These are phyloP conservation scores for Globisporangium cederbergense DNA, from an alignment of 352 stramenopile genomes.

Conservation along the genomic window DNA sequence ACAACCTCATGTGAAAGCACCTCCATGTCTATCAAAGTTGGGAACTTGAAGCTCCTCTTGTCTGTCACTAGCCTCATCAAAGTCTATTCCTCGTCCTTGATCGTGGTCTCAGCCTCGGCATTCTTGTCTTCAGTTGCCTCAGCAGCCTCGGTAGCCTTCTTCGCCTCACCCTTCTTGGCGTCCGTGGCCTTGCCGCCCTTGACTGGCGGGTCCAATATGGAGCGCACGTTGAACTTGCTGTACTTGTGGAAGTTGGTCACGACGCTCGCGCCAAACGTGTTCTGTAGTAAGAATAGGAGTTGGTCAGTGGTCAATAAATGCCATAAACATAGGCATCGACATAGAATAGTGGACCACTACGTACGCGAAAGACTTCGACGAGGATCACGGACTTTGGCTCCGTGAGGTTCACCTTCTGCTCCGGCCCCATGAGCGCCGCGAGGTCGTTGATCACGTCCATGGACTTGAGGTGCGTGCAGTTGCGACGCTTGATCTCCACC, in stretches of 20 bases:
- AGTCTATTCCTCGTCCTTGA: constrained; percentile 8
- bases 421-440: constrained; percentile 42
- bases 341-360: not conserved
- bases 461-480: constrained; percentile 66
- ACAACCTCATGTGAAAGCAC: no score
- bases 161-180: constrained; percentile 9
- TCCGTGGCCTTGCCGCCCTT: constrained; percentile 24
- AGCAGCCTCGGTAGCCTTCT: not conserved
- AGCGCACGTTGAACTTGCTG: constrained; percentile 79
- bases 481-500: constrained; percentile 78
- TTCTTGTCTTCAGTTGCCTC: constrained; percentile 11
- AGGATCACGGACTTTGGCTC: constrained; percentile 57
- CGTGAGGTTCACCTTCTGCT: constrained; percentile 80
- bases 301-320: no score
- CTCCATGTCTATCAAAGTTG: no score
- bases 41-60: not conserved
- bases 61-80: constrained; percentile 13
- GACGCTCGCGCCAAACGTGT: constrained; percentile 69
- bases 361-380: constrained; percentile 68
- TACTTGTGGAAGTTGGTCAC: constrained; percentile 72
- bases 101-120: no score
- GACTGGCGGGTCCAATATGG: constrained; percentile 59
- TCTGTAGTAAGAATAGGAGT: constrained; percentile 17
- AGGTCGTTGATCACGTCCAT: constrained; percentile 75
- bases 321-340: no score